Percentiles rank a stretch among this genome's conserved stretches.
Evolutionary conservation across 2,329 filamentous ascomycete species (phyloP).

Genomic region (Beauveria medogensis): DNA sequence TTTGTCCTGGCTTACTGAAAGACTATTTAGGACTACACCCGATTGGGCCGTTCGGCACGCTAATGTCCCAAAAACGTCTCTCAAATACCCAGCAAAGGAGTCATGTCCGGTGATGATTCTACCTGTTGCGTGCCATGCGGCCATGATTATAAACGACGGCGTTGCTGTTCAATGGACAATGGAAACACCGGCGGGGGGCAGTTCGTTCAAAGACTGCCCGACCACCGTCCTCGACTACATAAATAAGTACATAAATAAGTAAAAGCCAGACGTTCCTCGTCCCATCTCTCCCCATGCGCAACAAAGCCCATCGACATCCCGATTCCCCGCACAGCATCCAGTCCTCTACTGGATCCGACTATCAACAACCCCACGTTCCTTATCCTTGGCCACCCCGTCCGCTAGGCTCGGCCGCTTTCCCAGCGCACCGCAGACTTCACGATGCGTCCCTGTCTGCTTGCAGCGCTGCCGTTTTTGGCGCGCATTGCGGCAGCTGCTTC

Average conservation of each 20-base stretch:
- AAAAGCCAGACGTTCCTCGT: background rate
- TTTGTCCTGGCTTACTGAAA: too few relatives aligned
- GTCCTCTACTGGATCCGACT: background rate
- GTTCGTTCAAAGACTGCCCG: background rate
- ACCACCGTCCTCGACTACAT: background rate
- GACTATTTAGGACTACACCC: too few relatives aligned
- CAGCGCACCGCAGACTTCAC: background rate
- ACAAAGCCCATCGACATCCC: background rate
- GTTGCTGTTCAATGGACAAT: background rate
- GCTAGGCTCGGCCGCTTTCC: background rate
- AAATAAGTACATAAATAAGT: background rate
- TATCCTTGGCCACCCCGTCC: background rate
- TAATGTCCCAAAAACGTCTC: background rate
- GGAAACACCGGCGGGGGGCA: background rate
- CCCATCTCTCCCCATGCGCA: background rate
- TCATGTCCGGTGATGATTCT: conserved; percentile 5
- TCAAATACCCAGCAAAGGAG: background rate
- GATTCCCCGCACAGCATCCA: background rate
- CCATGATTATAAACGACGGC: background rate
- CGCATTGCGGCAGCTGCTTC: background rate
- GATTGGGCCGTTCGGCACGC: too few relatives aligned
- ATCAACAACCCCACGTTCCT: background rate
- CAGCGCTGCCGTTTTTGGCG: background rate
- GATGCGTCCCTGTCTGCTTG: background rate
- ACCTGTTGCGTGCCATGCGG: background rate